phyloP scores from a whole-genome alignment of 192 early-diverging fungal species.

The Coemansia sp. region DNA sequence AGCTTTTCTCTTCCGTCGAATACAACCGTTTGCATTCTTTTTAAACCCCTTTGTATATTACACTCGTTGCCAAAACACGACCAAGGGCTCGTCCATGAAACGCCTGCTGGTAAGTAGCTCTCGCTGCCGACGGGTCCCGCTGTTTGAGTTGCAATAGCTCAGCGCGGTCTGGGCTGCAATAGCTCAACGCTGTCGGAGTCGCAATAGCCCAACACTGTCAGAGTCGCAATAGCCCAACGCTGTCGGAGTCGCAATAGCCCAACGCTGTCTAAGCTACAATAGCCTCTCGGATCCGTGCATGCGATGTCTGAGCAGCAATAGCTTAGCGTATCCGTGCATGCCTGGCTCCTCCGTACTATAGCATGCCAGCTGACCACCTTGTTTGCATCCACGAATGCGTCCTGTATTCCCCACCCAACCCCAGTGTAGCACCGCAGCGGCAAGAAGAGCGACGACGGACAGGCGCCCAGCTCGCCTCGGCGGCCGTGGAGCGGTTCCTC shows the following conservation, averaged over 20 bases:
- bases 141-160: no score
- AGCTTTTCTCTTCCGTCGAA: conserved; percentile 8
- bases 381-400: not conserved
- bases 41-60: not conserved
- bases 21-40: not conserved
- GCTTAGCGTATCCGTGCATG: no score
- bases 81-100: conserved; percentile 11
- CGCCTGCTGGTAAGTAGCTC: conserved; percentile 29
- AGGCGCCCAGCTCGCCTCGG: conserved; percentile 16
- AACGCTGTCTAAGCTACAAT: no score
- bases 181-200: no score
- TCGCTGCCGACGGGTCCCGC: no score
- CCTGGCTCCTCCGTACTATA: not conserved
- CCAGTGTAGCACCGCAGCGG: conserved; percentile 34
- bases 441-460: conserved; percentile 28
- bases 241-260: no score
- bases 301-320: no score
- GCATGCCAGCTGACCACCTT: not conserved
- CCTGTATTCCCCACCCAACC: not conserved
- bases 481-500: conserved; percentile 27
- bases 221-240: no score
- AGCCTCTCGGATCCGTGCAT: no score
- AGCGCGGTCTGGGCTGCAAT: no score
- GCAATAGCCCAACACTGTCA: no score
- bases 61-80: not conserved